Evolutionary conservation across 2,329 filamentous ascomycete genomes (phyloP).

Genomic region (Helotiales sp.): DNA sequence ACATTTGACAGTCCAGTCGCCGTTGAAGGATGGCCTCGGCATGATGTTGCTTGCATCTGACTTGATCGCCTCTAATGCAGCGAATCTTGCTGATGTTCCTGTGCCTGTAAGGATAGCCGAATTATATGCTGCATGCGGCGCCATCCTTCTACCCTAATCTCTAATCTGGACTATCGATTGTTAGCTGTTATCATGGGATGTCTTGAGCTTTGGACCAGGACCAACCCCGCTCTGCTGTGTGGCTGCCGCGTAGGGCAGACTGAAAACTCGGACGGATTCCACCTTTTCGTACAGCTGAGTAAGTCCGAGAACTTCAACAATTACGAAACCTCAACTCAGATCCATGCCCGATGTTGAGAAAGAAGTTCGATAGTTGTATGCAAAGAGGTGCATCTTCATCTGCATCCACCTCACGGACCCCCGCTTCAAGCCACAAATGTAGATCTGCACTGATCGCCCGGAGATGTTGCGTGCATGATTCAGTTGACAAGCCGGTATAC

Average conservation of each 20-base stretch:
- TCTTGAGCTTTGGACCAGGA: background rate
- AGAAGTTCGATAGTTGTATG: background rate
- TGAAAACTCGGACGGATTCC: background rate
- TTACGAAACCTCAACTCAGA: background rate
- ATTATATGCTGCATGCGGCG: conserved; percentile 5
- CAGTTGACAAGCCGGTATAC: background rate
- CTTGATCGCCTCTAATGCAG: background rate
- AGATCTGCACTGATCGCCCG: conserved; percentile 1
- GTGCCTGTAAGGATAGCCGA: background rate
- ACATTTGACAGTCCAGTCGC: background rate
- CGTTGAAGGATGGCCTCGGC: background rate
- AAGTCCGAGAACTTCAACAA: background rate
- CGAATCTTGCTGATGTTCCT: background rate
- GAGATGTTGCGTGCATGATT: background rate
- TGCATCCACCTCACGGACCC: conserved; percentile 1
- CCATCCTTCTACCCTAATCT: background rate
- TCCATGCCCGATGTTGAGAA: background rate
- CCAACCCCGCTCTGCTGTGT: background rate
- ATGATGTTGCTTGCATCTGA: background rate
- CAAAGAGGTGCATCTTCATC: too few species aligned
- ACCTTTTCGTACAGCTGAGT: background rate
- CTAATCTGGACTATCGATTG: background rate
- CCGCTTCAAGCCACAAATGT: background rate
- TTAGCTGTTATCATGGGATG: background rate
- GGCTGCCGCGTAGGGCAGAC: background rate